phyloP scores from a whole-genome alignment of 2,329 filamentous ascomycete species.

The Ophiostoma himal-ulmi region DNA sequence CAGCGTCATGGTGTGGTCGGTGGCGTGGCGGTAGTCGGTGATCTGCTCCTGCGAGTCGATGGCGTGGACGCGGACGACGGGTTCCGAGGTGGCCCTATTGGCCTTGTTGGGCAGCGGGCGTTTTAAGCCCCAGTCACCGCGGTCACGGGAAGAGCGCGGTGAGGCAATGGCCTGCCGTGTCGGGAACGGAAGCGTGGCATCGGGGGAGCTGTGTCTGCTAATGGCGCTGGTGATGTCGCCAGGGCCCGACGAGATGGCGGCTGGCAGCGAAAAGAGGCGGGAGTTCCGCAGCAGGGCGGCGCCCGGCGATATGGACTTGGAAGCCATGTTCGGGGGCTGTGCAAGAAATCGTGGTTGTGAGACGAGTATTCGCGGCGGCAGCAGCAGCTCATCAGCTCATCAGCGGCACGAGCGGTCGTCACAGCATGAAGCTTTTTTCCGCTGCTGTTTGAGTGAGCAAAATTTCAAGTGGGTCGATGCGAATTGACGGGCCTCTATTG shows the following conservation, averaged over 20 bases:
- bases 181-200: constrained; percentile 71
- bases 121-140: constrained; percentile 92
- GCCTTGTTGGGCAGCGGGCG: constrained; percentile 71
- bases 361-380: not conserved
- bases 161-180: constrained; percentile 77
- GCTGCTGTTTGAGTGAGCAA: constrained; percentile 3
- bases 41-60: constrained; percentile 83
- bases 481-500: not conserved
- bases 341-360: not conserved
- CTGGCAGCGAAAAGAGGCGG: constrained; percentile 81
- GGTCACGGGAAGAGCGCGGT: constrained; percentile 61
- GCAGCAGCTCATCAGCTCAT: not conserved
- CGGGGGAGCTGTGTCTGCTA: constrained; percentile 51
- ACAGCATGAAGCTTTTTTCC: constrained; percentile 3
- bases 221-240: constrained; percentile 44
- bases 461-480: constrained; percentile 12
- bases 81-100: constrained; percentile 65
- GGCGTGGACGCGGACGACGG: constrained; percentile 67
- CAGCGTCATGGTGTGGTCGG: constrained; percentile 73
- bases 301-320: constrained; percentile 49
- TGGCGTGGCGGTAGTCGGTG: constrained; percentile 79
- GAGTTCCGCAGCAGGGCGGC: constrained; percentile 73
- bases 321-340: constrained; percentile 28
- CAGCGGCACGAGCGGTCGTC: not conserved
- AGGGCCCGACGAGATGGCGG: constrained; percentile 60